Evolutionary conservation across 2,329 filamentous ascomycete genomes (phyloP), one percentile per base, ranked within the genome.

Genomic region (Curvularia sp.): DNA sequence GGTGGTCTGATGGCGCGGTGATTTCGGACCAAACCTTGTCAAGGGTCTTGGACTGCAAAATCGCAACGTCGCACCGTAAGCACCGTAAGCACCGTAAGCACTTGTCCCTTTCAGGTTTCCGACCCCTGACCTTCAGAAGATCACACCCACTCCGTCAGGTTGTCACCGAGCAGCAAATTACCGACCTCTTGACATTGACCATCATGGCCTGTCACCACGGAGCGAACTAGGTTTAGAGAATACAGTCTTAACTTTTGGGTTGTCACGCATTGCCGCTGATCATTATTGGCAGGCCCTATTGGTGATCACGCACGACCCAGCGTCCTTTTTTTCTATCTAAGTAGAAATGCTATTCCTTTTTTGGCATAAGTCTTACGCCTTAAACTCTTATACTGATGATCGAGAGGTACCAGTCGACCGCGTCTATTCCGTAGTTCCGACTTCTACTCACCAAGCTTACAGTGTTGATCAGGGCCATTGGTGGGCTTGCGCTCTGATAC

Each of bases 251-350:
- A 7, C n/a, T 25, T 32, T 13, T 27, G 15, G 30, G 9, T 38
- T 47, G 39, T 51, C 47, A 23, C 39, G 27, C 55, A 38, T 59
- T 49, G 9, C 46, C 18, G 30, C 30, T 53, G 30, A 13, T 23
- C 39, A 28, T 56, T 54, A 54, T 53, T 48, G 47, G 48, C 23
- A 1, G 3, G 30, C 46, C 21, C 21, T 38, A 61, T 18, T 51
- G 43, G 53, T 53, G 39, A 34, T 49, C 55, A 59, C 51, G 43
- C 55, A 55, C 32, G 25, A 13, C 7, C n/a, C 23, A 43, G 27
- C 15, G 21, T 18, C 2, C 4, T 18, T 36, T 13, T 12, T 36
- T 13, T 5, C 15, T 15, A 6, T 3, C 15, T 36, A 15, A 36
- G 15, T 18, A 7, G 34, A 18, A 18, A 18, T 5, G n/a, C 15